Evolutionary conservation across 352 stramenopile species (phyloP).

Genomic region (Pythium chondricola): DNA sequence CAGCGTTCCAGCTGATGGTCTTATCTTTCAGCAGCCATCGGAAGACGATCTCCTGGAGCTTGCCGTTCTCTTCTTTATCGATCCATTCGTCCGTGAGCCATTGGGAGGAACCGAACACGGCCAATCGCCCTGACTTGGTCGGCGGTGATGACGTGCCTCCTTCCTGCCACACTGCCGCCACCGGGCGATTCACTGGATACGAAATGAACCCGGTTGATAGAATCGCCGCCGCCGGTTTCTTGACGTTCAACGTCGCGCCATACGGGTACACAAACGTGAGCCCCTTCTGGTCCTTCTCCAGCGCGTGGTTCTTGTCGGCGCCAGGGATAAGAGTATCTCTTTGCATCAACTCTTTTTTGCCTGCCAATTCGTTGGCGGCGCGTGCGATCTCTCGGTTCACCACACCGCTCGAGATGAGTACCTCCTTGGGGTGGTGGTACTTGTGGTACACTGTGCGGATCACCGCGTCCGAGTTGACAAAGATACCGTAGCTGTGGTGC

Average conservation of each 20-base stretch:
- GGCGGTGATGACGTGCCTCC: slow-evolving; percentile 59
- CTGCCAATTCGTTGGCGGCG: slow-evolving; percentile 60
- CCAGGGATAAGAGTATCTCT: slow-evolving; percentile 18
- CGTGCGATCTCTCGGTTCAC: slow-evolving; percentile 90
- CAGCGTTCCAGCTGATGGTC: slow-evolving; percentile 50
- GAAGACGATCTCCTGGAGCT: slow-evolving; percentile 91
- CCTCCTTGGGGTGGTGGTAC: slow-evolving; percentile 96
- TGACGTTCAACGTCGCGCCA: slow-evolving; percentile 90
- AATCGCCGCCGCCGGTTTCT: slow-evolving; percentile 80
- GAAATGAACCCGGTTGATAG: slow-evolving; percentile 93
- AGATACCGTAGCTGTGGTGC: slow-evolving; percentile 69
- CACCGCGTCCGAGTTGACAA: slow-evolving; percentile 83
- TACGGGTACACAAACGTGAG: slow-evolving; percentile 95
- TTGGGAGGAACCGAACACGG: slow-evolving; percentile 89
- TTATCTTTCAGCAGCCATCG: slow-evolving; percentile 90
- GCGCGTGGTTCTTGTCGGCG: slow-evolving; percentile 33
- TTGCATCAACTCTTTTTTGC: slow-evolving; percentile 51
- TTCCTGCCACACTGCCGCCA: slow-evolving; percentile 88
- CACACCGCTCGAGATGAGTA: slow-evolving; percentile 92
- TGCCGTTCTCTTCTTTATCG: slow-evolving; percentile 93
- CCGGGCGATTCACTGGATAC: slow-evolving; percentile 93
- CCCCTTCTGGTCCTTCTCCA: slow-evolving; percentile 82
- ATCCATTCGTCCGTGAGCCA: slow-evolving; percentile 95
- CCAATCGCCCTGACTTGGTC: slow-evolving; percentile 58
- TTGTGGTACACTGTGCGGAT: slow-evolving; percentile 95